A percentile compares a stretch with the other conserved stretches of the same genome.
These are phyloP conservation scores for Dendrobium huoshanense DNA, from an alignment of 106 monocot genomes.

Conservation along the genomic window DNA sequence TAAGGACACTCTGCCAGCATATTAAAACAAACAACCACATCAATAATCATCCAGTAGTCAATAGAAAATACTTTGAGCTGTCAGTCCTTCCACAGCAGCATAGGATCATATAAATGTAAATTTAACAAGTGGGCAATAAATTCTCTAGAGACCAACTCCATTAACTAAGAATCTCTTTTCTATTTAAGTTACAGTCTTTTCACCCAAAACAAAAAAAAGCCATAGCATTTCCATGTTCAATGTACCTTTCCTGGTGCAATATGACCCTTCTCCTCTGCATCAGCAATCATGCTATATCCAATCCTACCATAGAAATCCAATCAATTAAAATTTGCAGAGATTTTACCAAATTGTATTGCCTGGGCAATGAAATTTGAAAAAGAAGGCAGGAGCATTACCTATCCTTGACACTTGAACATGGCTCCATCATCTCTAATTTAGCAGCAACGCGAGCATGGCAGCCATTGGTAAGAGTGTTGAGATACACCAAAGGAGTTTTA, in stretches of 20 bases:
- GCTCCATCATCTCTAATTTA: slow-evolving; percentile 90
- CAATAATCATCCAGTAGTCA: neutral
- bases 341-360: neutral
- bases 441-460: slow-evolving; percentile 74
- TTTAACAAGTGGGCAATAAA: neutral
- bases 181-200: neutral
- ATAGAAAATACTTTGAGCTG: neutral
- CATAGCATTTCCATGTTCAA: neutral
- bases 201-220: neutral
- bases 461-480: slow-evolving; percentile 53
- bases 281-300: slow-evolving; percentile 92
- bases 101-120: neutral
- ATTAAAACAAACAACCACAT: neutral
- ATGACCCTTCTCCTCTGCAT: slow-evolving; percentile 87
- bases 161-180: neutral
- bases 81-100: neutral
- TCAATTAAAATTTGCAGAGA: neutral
- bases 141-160: neutral
- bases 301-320: slow-evolving; percentile 39
- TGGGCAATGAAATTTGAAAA: neutral
- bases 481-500: slow-evolving; percentile 81
- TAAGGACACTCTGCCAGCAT: slow-evolving; percentile 47
- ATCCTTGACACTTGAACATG: slow-evolving; percentile 89
- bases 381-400: slow-evolving; percentile 22
- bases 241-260: slow-evolving; percentile 68